Percentiles rank a stretch among this genome's conserved stretches.
Conservation (phyloP, 345 rosid species). For the Bruguiera sexangula region DNA sequence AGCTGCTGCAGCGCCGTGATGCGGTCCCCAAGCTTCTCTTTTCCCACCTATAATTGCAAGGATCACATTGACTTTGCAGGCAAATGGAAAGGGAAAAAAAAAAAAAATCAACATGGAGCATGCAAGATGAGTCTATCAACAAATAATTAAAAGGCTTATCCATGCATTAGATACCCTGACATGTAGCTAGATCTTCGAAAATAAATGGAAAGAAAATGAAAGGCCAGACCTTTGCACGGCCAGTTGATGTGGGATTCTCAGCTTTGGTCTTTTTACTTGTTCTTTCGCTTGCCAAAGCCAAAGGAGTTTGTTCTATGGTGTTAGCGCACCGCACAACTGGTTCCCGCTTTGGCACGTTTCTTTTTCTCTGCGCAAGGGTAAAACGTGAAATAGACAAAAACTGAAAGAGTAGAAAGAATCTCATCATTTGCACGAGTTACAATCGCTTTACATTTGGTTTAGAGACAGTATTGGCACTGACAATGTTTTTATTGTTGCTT, state of each 20-base stretch:
- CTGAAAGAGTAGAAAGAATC: neutral
- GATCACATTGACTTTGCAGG: neutral
- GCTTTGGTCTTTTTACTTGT: slow-evolving; percentile 42
- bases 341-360: slow-evolving; percentile 35
- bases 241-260: slow-evolving; percentile 41
- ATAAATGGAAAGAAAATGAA: neutral
- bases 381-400: neutral
- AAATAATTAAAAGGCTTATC: too few relatives aligned
- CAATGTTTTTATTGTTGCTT: neutral
- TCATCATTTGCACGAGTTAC: neutral
- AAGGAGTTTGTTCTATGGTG: slow-evolving; percentile 9
- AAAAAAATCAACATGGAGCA: neutral
- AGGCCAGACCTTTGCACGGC: slow-evolving; percentile 46
- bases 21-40: slow-evolving; percentile 78
- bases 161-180: too few relatives aligned
- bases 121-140: neutral
- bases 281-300: slow-evolving; percentile 25
- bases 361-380: slow-evolving; percentile 43
- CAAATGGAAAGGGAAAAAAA: neutral
- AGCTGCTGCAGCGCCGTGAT: slow-evolving; percentile 73
- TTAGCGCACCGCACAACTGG: slow-evolving; percentile 4
- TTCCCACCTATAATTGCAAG: slow-evolving; percentile 36
- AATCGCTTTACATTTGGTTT: slow-evolving; percentile 33
- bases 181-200: neutral
- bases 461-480: slow-evolving; percentile 4